phyloP scores from a whole-genome alignment of 805 yeast genomes.

The Candida montana region DNA sequence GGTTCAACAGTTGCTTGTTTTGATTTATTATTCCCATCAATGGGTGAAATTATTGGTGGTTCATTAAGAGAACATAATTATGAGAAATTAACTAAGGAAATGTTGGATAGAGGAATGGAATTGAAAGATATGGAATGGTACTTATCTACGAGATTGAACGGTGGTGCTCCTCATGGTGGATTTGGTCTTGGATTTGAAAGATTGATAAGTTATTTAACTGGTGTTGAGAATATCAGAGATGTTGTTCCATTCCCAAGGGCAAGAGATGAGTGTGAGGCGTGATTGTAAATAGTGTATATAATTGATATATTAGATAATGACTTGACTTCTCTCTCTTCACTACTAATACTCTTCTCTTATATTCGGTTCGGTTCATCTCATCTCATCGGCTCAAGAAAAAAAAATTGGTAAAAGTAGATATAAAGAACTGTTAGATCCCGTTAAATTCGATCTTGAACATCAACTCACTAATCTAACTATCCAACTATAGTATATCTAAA shows the following conservation, averaged over 20 bases:
- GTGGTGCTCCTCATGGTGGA: constrained; percentile 93
- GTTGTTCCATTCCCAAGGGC: constrained; percentile 84
- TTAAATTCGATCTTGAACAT: too few relatives aligned
- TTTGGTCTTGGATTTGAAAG: constrained; percentile 95
- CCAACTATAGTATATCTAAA: too few relatives aligned
- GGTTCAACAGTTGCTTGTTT: constrained; percentile 76
- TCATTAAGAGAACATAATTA: constrained; percentile 78
- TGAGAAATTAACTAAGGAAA: constrained; percentile 40
- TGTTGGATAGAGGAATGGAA: constrained; percentile 53
- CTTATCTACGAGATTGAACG: constrained; percentile 62
- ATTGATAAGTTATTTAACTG: constrained; percentile 64
- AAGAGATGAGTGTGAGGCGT: constrained; percentile 40
- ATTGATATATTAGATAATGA: too few relatives aligned
- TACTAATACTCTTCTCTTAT: too few relatives aligned
- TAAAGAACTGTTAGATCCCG: too few relatives aligned
- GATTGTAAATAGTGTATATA: neutral
- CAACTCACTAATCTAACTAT: too few relatives aligned
- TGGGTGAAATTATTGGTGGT: constrained; percentile 95
- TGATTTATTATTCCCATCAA: constrained; percentile 82
- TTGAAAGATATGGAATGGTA: constrained; percentile 68
- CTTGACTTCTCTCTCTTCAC: too few relatives aligned
- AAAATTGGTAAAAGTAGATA: too few relatives aligned
- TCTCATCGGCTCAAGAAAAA: too few relatives aligned
- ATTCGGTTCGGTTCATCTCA: too few relatives aligned
- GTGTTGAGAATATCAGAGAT: constrained; percentile 77